These are phyloP conservation scores for Boletus barrowsii DNA, from an alignment of 768 basidiomycete species.

Conservation along the genomic window DNA sequence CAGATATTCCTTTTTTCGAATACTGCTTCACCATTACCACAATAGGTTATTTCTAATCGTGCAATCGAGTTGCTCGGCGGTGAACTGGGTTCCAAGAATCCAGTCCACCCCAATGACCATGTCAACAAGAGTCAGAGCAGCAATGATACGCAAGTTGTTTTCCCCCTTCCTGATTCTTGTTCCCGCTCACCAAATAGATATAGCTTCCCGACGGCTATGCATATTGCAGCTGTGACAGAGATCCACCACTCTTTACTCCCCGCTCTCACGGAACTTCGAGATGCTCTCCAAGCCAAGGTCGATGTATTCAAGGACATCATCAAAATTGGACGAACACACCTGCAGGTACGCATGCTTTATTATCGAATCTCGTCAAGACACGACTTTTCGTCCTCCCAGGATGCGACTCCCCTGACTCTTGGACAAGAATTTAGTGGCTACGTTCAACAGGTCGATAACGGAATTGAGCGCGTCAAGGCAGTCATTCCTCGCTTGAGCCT, in stretches of 20 bases:
- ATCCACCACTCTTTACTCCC: slow-evolving; percentile 78
- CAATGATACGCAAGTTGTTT: slow-evolving; percentile 83
- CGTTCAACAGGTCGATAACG: slow-evolving; percentile 90
- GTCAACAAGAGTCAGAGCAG: slow-evolving; percentile 99
- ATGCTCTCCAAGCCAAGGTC: slow-evolving; percentile 80
- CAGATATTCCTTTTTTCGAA: not conserved
- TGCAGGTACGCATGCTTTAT: slow-evolving; percentile 52
- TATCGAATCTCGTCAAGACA: not conserved
- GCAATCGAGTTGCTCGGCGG: slow-evolving; percentile 97
- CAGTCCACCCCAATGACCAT: slow-evolving; percentile 99
- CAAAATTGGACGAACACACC: slow-evolving; percentile 97
- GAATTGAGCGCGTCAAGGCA: slow-evolving; percentile 78
- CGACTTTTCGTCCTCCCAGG: slow-evolving; percentile 43
- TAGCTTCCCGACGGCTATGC: slow-evolving; percentile 99
- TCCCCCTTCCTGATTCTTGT: not conserved
- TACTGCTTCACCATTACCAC: not conserved
- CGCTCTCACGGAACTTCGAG: slow-evolving; percentile 77
- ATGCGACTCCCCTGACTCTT: slow-evolving; percentile 95
- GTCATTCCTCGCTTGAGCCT: slow-evolving; percentile 82
- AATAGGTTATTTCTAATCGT: slow-evolving; percentile 93
- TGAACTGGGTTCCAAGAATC: slow-evolving; percentile 91
- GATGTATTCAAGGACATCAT: slow-evolving; percentile 87
- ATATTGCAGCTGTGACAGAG: slow-evolving; percentile 92
- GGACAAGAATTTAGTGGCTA: slow-evolving; percentile 99
- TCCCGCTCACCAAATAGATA: not conserved